phyloP scores from a whole-genome alignment of 345 rosid species.

The Syzygium aromaticum region DNA sequence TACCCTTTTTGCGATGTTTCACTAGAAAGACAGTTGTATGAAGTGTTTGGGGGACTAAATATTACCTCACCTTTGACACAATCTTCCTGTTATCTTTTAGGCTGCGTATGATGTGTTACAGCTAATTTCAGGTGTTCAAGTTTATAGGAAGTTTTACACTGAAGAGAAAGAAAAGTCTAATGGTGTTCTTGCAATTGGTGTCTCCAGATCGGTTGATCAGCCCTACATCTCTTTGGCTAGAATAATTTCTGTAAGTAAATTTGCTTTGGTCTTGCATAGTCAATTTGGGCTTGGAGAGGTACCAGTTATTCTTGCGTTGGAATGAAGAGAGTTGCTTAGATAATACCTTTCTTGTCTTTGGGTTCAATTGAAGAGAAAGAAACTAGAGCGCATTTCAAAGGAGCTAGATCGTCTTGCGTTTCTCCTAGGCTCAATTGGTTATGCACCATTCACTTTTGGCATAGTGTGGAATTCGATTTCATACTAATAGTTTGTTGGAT shows the following conservation, averaged over 20 bases:
- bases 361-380: not conserved
- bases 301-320: not conserved
- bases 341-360: not conserved
- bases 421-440: not conserved
- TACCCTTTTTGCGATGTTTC: not conserved
- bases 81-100: not conserved
- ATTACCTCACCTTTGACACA: not conserved
- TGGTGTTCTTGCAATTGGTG: slow-evolving; percentile 60
- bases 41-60: not conserved
- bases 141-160: slow-evolving; percentile 59
- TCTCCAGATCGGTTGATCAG: slow-evolving; percentile 38
- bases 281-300: not conserved
- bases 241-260: slow-evolving; percentile 23
- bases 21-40: not conserved
- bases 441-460: not conserved
- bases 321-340: not conserved
- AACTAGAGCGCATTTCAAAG: not conserved
- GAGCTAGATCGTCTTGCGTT: not conserved
- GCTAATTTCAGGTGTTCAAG: slow-evolving; percentile 33
- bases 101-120: not conserved
- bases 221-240: slow-evolving; percentile 48
- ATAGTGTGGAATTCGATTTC: not conserved
- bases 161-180: slow-evolving; percentile 54
- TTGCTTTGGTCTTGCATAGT: not conserved
- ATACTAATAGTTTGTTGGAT: not conserved